Conservation (phyloP, 805 yeast genomes). For the Candida taoyuanica region DNA sequence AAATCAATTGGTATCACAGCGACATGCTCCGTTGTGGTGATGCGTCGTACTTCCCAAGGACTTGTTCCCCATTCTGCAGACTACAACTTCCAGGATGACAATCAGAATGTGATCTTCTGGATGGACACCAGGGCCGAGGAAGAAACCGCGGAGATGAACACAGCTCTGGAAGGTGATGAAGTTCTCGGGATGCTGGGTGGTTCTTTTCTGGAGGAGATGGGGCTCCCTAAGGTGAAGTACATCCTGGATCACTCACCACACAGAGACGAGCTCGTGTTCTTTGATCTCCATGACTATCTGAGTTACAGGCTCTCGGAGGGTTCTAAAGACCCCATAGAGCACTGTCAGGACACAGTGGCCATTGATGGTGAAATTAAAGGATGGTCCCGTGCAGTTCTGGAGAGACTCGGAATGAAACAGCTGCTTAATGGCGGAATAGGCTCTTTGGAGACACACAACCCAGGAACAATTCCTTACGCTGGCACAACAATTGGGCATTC, state of each 20-base stretch:
- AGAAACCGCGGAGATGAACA: conserved; percentile 30
- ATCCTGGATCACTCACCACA: conserved; percentile 28
- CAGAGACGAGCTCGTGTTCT: conserved; percentile 32
- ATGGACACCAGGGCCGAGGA: conserved; percentile 47
- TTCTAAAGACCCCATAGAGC: conserved; percentile 9
- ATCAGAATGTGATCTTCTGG: conserved; percentile 50
- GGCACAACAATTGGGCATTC: conserved; percentile 29
- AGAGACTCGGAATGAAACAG: conserved; percentile 18
- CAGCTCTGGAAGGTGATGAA: conserved; percentile 11
- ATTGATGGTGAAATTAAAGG: conserved; percentile 59
- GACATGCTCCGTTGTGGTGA: conserved; percentile 56
- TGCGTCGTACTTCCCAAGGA: conserved; percentile 17
- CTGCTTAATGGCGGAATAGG: conserved; percentile 28
- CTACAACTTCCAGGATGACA: conserved; percentile 18
- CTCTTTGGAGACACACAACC: conserved; percentile 21
- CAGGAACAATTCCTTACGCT: conserved; percentile 23
- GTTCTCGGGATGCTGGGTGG: conserved; percentile 36
- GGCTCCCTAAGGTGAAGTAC: conserved; percentile 46
- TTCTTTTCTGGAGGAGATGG: conserved; percentile 51
- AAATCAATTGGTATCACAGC: conserved; percentile 42
- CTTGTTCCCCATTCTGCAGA: conserved; percentile 33
- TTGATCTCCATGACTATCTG: conserved; percentile 48
- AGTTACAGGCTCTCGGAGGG: conserved; percentile 26
- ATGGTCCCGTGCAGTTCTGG: conserved; percentile 35
- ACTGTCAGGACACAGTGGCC: conserved; percentile 29